Base-by-base conservation (phyloP, 805 yeast genomes). In the Spencermartinsiella europaea region DNA sequence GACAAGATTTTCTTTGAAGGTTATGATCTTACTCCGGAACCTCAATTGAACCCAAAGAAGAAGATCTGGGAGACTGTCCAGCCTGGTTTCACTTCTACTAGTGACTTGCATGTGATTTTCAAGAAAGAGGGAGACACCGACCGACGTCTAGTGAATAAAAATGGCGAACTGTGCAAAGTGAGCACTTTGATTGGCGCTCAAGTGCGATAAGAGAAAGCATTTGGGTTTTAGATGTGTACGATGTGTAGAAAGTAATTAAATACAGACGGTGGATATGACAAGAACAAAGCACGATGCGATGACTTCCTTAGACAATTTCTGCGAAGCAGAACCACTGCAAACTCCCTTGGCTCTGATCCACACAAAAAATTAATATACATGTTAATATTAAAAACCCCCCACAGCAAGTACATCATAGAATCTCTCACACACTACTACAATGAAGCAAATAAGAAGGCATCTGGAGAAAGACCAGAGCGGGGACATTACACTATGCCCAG, bases 1-100 rank as follows among this genome's bases (percentile, higher is more conserved):
- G 99, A 93, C 69, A 90, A 89, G 74, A 76, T 93, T 53, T 91
- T 87, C 79, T 93, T 93, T 62, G 96, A 89, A 71, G 95, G 88
- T 48, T 89, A 73, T 67, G 84, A 88, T 62, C 86, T 88, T 56
- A 81, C 79, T 46, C 98, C 99, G 55, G 95, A 89, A 70, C 79
- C 86, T 61, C 91, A 82, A 63, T 75, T 93, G 69, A 91, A 91
- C 73, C 98, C 99, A 60, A 93, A 93, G 83, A 93, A 93, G 85
- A 93, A 93, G 78, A 75, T 90, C 52, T 93, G 96, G 95, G 99
- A 93, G 76, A 77, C 90, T 44, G 74, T 85, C 54, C 99, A 93
- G 75, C 98, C 97, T 44, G 74, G 76, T 50, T 90, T 93, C 75
- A 73, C 91, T 48, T 91, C 98, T 25, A 80, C 74, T 55, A 93